These are phyloP conservation scores for Coccomyxa sp. DNA, from an alignment of 139 green algal species.

Conservation along the genomic window DNA sequence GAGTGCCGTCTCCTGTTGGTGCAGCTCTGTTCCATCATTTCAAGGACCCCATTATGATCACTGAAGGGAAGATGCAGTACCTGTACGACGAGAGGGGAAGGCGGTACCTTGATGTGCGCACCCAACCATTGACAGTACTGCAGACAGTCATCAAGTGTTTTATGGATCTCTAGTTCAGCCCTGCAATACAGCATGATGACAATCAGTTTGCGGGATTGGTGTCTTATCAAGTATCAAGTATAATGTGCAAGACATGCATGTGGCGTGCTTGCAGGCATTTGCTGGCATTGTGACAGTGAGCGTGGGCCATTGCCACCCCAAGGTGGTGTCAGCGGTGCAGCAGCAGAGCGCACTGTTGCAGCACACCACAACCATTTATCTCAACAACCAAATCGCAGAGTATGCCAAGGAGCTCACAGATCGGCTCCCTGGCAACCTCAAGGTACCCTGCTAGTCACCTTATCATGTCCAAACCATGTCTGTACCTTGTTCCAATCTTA, in stretches of 20 bases:
- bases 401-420: constrained; percentile 63
- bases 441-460: constrained; percentile 26
- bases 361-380: constrained; percentile 83
- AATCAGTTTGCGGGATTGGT: too few relatives aligned
- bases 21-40: constrained; percentile 79
- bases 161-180: not conserved
- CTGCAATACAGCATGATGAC: too few relatives aligned
- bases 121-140: too few relatives aligned
- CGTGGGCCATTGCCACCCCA: constrained; percentile 80
- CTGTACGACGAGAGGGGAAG: constrained; percentile 89
- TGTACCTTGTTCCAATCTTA: not conserved
- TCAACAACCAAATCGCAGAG: constrained; percentile 51
- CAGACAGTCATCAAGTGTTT: not conserved
- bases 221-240: too few relatives aligned
- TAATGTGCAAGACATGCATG: too few relatives aligned
- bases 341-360: constrained; percentile 40
- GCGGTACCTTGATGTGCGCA: constrained; percentile 85
- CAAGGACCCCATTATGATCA: constrained; percentile 90
- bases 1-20: not conserved
- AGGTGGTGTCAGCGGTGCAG: constrained; percentile 42
- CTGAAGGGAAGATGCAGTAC: constrained; percentile 96
- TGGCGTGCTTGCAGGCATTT: constrained; percentile 67
- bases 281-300: constrained; percentile 96
- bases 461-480: not conserved
- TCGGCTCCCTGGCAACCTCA: constrained; percentile 53